phyloP scores from a whole-genome alignment of 2,329 filamentous ascomycete species.

The Alternaria infectoria region DNA sequence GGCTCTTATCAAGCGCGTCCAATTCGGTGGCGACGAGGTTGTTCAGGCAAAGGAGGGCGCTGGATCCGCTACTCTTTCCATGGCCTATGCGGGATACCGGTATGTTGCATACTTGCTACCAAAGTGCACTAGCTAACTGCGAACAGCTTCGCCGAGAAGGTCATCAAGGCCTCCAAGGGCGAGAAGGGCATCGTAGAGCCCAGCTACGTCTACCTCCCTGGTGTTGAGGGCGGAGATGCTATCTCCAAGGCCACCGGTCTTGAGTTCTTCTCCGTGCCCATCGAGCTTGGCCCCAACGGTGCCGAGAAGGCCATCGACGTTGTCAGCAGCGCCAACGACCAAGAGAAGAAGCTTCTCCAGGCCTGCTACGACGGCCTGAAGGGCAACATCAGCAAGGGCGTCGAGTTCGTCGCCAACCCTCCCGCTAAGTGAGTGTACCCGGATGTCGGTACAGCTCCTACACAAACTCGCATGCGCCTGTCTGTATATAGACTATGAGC shows the following conservation, averaged over 20 bases:
- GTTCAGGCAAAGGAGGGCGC: constrained; percentile 93
- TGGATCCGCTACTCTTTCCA: constrained; percentile 89
- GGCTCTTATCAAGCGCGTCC: constrained; percentile 88
- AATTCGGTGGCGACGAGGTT: constrained; percentile 97
- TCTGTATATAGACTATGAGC: constrained; percentile 28
- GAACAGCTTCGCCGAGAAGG: constrained; percentile 82
- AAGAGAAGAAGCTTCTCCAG: constrained; percentile 87
- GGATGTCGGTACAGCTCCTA: neutral
- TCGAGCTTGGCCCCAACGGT: constrained; percentile 88
- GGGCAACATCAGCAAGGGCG: constrained; percentile 93
- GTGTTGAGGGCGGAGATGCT: constrained; percentile 84
- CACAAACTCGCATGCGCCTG: constrained; percentile 6
- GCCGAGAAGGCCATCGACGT: constrained; percentile 85
- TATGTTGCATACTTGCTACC: neutral
- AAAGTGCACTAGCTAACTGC: neutral
- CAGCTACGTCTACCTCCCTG: constrained; percentile 93
- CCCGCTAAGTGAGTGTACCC: constrained; percentile 54
- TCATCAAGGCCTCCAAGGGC: constrained; percentile 86
- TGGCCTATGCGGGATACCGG: constrained; percentile 91
- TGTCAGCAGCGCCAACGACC: constrained; percentile 75
- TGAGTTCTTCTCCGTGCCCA: constrained; percentile 95
- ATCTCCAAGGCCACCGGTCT: constrained; percentile 81
- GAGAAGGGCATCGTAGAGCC: constrained; percentile 94
- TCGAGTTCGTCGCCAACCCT: constrained; percentile 87
- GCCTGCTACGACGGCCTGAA: constrained; percentile 78